Conservation (phyloP, 75 land plant species). For the Sequoia sempervirens region DNA sequence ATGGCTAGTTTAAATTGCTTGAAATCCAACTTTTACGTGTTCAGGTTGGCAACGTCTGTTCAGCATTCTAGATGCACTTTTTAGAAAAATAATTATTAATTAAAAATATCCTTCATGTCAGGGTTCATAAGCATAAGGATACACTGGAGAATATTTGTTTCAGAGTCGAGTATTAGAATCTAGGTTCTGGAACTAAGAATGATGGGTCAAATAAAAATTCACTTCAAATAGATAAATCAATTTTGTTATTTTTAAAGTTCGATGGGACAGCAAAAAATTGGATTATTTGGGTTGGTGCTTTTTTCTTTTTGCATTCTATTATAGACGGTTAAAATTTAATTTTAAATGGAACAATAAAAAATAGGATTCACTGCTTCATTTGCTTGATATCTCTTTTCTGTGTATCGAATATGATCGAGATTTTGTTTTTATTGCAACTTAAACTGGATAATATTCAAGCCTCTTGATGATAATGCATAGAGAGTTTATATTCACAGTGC, state of each 20-base stretch:
- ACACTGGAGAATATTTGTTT: neutral
- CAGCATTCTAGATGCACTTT: too few relatives aligned
- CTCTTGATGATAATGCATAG: neutral
- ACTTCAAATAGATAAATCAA: neutral
- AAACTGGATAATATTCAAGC: too few relatives aligned
- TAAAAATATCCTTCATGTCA: neutral
- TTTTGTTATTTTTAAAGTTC: neutral
- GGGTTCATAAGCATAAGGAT: neutral
- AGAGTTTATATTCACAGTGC: neutral
- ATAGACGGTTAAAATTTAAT: too few relatives aligned
- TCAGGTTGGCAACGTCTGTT: neutral
- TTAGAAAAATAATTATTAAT: too few relatives aligned
- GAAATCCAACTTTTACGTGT: neutral
- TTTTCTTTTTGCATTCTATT: too few relatives aligned
- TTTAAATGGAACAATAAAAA: neutral
- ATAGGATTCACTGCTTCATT: neutral
- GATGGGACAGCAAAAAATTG: neutral
- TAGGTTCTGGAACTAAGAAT: neutral
- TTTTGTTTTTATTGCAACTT: too few relatives aligned
- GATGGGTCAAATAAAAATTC: neutral
- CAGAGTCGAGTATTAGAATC: neutral
- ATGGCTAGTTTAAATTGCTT: neutral
- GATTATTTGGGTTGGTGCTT: neutral
- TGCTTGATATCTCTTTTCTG: neutral
- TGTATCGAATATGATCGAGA: too few relatives aligned